A percentile compares a stretch with the other conserved stretches of the same genome.
Evolutionary conservation across 768 basidiomycete species (phyloP).

Genomic region (Serendipita sp.): DNA sequence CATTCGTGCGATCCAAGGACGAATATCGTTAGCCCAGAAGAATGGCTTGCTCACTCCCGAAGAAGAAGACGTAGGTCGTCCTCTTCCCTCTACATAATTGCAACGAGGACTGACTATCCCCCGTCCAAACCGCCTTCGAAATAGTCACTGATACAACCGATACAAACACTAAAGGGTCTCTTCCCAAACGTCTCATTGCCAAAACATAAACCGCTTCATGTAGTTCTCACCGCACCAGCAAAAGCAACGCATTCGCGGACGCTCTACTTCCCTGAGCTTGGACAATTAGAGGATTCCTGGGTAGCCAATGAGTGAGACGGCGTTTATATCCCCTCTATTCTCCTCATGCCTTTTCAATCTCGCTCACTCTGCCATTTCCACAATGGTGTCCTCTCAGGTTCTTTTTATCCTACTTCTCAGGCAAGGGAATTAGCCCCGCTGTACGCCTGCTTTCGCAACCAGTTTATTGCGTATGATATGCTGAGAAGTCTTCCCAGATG

Average conservation of each 20-base stretch:
- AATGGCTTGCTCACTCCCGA: constrained; percentile 41
- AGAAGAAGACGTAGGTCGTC: constrained; percentile 27
- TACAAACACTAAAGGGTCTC: constrained; percentile 57
- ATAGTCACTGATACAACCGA: constrained; percentile 36
- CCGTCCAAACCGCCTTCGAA: too few species aligned
- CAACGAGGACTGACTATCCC: too few species aligned
- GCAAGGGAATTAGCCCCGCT: constrained; percentile 12
- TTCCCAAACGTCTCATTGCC: constrained; percentile 54
- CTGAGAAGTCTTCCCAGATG: neutral
- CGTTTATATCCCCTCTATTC: constrained; percentile 5
- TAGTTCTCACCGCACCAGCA: constrained; percentile 46
- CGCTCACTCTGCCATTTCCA: too few species aligned
- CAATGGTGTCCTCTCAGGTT: neutral
- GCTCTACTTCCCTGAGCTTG: constrained; percentile 56
- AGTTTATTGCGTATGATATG: neutral
- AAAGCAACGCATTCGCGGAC: constrained; percentile 31
- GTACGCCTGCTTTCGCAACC: neutral
- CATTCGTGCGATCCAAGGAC: constrained; percentile 51
- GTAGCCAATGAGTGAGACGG: constrained; percentile 29
- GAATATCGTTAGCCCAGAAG: constrained; percentile 38
- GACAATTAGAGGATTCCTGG: constrained; percentile 57
- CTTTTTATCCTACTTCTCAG: constrained; percentile 12
- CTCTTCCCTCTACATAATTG: neutral
- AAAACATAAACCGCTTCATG: constrained; percentile 56
- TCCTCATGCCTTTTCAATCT: neutral